A percentile compares a stretch with the other conserved stretches of the same genome.
Evolutionary conservation across 768 basidiomycete genomes (phyloP).

Genomic region (Tylopilus sp.): DNA sequence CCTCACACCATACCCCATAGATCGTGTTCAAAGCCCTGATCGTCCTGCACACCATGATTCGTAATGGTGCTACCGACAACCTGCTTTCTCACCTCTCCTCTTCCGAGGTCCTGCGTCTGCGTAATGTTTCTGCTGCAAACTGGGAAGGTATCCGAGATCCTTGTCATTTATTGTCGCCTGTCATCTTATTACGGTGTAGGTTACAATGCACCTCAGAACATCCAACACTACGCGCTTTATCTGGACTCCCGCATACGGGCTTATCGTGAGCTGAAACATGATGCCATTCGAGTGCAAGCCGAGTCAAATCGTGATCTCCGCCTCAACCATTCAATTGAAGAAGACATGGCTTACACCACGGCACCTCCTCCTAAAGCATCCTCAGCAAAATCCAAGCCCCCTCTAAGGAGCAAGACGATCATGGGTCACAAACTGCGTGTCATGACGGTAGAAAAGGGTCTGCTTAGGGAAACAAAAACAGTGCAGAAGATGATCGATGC

Average conservation of each 20-base stretch:
- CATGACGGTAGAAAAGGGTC: constrained; percentile 94
- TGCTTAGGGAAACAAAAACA: constrained; percentile 86
- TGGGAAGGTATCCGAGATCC: constrained; percentile 73
- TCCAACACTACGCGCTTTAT: constrained; percentile 85
- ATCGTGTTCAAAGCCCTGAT: constrained; percentile 98
- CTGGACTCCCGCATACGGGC: constrained; percentile 85
- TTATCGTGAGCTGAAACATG: constrained; percentile 89
- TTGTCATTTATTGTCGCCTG: not conserved
- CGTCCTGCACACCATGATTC: constrained; percentile 93
- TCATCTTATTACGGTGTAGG: constrained; percentile 43
- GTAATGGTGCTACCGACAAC: constrained; percentile 94
- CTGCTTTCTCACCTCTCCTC: constrained; percentile 80
- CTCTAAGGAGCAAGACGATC: constrained; percentile 69
- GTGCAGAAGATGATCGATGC: constrained; percentile 90
- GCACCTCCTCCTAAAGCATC: constrained; percentile 27
- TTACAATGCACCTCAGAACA: constrained; percentile 80
- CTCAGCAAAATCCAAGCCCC: constrained; percentile 34
- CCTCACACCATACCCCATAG: constrained; percentile 37
- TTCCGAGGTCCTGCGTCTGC: constrained; percentile 75
- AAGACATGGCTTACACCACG: constrained; percentile 40
- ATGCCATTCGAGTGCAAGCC: constrained; percentile 89
- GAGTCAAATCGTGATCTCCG: constrained; percentile 89
- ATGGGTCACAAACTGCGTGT: constrained; percentile 80
- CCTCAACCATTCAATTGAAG: constrained; percentile 57
- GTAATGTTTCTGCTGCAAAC: constrained; percentile 72